Base-by-base conservation (phyloP, 2,329 filamentous ascomycete genomes). In the Fusarium gaditjirri region DNA sequence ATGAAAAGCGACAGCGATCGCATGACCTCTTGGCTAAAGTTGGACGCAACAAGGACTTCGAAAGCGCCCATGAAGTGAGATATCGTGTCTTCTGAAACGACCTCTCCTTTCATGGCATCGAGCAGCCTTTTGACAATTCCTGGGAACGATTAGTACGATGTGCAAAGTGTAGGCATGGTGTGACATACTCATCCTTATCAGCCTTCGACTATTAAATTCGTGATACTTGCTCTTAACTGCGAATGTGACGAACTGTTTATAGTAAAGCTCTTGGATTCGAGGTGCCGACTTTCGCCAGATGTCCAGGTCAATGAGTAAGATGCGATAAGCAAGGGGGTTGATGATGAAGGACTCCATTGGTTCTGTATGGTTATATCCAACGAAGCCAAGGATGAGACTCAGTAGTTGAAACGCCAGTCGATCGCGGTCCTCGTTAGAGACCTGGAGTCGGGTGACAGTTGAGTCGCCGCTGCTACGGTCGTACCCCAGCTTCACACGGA, bases 301-400 rank as follows among this genome's bases (percentile, higher is more conserved):
- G 76, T 98, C 95, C 73, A 97, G 90, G 81, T 99, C 96, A 59
- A 98, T 93, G 33, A 99, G 86, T 23, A 99, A 86, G 38, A 97
- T 92, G 49, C 96, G 91, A 81, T 98, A 99, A 8, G 95, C 96
- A 69, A 99, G 87, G 0, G 96, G 95, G 76, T 99, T 99, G 74
- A 97, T 93, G 78, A 99, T 97, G 76, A 98, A 93, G 3, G 95
- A 98, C 64, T 95, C 92, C 64, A 94, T 90, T 2, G 94, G 93
- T 38, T 91, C 87, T n/a, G 88, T 84, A 72, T 92, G 91, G 68
- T 95, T 91, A 80, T 97, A 98, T 6, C 96, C 96, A 65, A 98
- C 91, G 79, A 98, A 99, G 12, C 89, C 88, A 23, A 99, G 87
- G 8, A 97, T 90, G 29, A 95, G 84, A 63, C 90, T 91, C 10